Percentiles rank a stretch among this genome's conserved stretches.
phyloP scores from a whole-genome alignment of 805 yeast species.

The Starmerella tilneyi region DNA sequence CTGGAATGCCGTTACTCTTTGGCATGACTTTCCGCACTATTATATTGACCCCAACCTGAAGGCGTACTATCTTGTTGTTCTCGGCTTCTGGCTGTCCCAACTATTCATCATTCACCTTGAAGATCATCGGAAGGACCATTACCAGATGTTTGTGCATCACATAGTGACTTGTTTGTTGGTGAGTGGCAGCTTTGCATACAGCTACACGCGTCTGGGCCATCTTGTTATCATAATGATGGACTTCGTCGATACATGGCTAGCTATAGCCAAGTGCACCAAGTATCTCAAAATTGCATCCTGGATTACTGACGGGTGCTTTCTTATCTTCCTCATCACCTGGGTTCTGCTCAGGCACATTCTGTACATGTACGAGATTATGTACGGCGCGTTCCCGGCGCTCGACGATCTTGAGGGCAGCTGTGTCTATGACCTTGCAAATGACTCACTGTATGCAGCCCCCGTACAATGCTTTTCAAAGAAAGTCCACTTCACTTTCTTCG shows the following conservation, averaged over 20 bases:
- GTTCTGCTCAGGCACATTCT: slow-evolving; percentile 59
- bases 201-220: slow-evolving; percentile 70
- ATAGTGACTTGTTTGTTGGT: slow-evolving; percentile 63
- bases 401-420: slow-evolving; percentile 30
- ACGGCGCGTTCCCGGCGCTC: slow-evolving; percentile 42
- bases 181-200: slow-evolving; percentile 60
- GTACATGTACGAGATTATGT: slow-evolving; percentile 56
- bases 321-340: slow-evolving; percentile 60
- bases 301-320: slow-evolving; percentile 60
- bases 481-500: slow-evolving; percentile 38
- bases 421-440: slow-evolving; percentile 24
- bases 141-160: slow-evolving; percentile 83
- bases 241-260: slow-evolving; percentile 60
- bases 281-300: slow-evolving; percentile 48
- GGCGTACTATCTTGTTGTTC: slow-evolving; percentile 57
- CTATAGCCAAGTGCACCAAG: slow-evolving; percentile 66
- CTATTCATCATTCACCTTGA: slow-evolving; percentile 67
- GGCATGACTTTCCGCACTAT: slow-evolving; percentile 66
- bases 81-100: slow-evolving; percentile 76
- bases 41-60: slow-evolving; percentile 46
- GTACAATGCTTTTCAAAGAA: slow-evolving; percentile 30
- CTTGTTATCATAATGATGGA: slow-evolving; percentile 73
- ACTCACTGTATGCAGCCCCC: slow-evolving; percentile 10
- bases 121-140: slow-evolving; percentile 67
- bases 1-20: slow-evolving; percentile 46